Conservation (phyloP, 202 grass and related monocot genomes). For the Panicum hallii region DNA sequence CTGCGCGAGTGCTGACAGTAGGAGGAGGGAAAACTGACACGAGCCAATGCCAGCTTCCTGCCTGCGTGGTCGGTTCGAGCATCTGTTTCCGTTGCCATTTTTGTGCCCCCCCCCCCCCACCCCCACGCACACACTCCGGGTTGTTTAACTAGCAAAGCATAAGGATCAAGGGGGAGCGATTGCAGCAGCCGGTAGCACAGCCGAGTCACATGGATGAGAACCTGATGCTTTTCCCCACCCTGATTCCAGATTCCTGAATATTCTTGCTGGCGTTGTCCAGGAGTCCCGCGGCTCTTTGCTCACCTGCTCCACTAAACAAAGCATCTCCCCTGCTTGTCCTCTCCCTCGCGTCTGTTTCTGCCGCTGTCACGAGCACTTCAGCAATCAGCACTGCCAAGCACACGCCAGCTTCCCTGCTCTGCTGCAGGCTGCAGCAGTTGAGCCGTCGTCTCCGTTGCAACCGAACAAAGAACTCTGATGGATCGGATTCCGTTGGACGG, state of each 20-base stretch:
- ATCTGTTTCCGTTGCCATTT: not conserved
- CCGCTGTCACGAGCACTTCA: slow-evolving; percentile 20
- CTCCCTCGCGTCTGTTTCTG: slow-evolving; percentile 8
- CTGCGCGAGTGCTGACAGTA: not conserved
- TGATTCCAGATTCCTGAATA: not conserved
- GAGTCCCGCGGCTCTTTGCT: not conserved
- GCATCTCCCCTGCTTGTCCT: slow-evolving; percentile 30
- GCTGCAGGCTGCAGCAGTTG: not conserved
- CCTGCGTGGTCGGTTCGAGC: not conserved
- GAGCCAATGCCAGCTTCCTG: no score
- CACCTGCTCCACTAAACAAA: not conserved
- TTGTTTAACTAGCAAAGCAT: not conserved
- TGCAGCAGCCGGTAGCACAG: not conserved
- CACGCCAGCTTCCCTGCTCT: not conserved
- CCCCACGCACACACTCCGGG: no score
- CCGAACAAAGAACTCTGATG: not conserved
- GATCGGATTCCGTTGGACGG: slow-evolving; percentile 21
- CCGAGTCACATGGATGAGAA: not conserved
- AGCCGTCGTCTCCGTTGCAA: slow-evolving; percentile 1
- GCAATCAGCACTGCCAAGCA: not conserved
- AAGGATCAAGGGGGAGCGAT: not conserved
- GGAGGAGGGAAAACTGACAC: not conserved
- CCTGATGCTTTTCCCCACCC: not conserved
- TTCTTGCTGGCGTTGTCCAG: not conserved
- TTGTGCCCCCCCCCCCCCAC: not conserved